Evolutionary conservation across 2,329 filamentous ascomycete genomes (phyloP), one percentile per base, ranked within the genome.

Genomic region (Colletotrichum sp.): DNA sequence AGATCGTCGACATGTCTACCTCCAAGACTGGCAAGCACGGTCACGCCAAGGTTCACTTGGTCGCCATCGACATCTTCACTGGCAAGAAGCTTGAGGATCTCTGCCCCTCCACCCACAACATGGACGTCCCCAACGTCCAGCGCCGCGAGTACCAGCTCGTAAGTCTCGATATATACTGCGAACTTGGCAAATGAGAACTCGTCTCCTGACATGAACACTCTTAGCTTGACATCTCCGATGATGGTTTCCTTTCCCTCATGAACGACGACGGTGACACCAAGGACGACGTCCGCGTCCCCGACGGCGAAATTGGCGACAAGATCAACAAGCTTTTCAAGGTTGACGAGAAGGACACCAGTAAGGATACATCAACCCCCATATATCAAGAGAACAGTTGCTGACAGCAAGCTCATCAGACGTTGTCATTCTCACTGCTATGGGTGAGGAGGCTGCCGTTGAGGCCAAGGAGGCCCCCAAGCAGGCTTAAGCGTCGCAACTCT

Each of bases 21-120:
- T 99, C 97, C 88, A 99, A 99, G 96, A 99, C 97, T 82, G 97
- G 97, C 90, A 99, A 99, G 95, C 97, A 99, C 94, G 97, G 97
- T 88, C 97, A 99, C 95, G 97, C 97, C 90, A 99, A 99, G 94
- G 97, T 99, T 87, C 96, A 99, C 90, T 91, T 99, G 83, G 94
- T 98, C 85, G 97, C 96, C 86, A 93, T 97, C 87, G 97, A 99
- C 88, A 98, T 99, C 91, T 99, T 99, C 94, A 99, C 96, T 80
- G 92, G 92, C 93, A 99, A 98, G 95, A 99, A 99, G 94, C 92
- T 98, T 81, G 97, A 99, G 91, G 97, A 99, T 91, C 93, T 99
- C 79, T 98, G 94, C 88, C 97, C 97, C 82, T 99, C 97, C 86
- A 99, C 97, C 91, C 93, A 94, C 91, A 94, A 97, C 92, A 97